phyloP scores from a whole-genome alignment of 2,329 filamentous ascomycete genomes.

The Diplodia intermedia region DNA sequence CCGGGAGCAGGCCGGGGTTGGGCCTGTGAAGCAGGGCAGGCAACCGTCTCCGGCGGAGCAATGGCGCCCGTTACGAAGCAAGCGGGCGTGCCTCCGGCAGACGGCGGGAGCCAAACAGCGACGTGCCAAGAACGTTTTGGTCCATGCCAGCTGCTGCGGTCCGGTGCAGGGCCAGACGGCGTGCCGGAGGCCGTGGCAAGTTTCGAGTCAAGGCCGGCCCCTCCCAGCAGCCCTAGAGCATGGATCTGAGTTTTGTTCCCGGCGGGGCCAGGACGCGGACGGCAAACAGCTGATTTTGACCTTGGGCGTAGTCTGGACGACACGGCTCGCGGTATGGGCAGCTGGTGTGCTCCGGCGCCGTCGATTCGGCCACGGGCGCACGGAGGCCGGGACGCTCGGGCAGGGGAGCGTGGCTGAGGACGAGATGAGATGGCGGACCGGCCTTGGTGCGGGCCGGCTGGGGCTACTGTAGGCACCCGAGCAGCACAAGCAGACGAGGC shows the following conservation, averaged over 20 bases:
- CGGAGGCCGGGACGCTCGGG: constrained; percentile 7
- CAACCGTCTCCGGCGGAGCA: neutral
- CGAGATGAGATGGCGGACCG: neutral
- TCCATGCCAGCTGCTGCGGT: neutral
- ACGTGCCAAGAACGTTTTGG: constrained; percentile 18
- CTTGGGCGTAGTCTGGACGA: constrained; percentile 24
- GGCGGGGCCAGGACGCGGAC: constrained; percentile 7
- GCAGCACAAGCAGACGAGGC: constrained; percentile 5
- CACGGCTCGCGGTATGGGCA: constrained; percentile 8
- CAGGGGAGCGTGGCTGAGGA: constrained; percentile 19
- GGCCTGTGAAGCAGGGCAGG: constrained; percentile 20
- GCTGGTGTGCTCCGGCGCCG: constrained; percentile 10
- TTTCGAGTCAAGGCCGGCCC: constrained; percentile 24
- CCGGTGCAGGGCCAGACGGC: constrained; percentile 8
- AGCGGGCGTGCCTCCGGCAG: constrained; percentile 23
- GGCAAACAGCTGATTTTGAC: constrained; percentile 27
- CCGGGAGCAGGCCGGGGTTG: constrained; percentile 12
- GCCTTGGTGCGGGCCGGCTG: constrained; percentile 9
- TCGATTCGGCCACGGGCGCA: constrained; percentile 12
- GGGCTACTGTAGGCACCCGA: constrained; percentile 24
- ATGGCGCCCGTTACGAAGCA: constrained; percentile 14
- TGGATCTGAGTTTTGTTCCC: constrained; percentile 14
- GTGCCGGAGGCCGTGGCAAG: constrained; percentile 10
- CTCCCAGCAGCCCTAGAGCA: constrained; percentile 14
- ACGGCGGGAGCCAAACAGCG: constrained; percentile 19